Conservation (phyloP, 2,329 filamentous ascomycete species). For the Penicillium oxalicum region DNA sequence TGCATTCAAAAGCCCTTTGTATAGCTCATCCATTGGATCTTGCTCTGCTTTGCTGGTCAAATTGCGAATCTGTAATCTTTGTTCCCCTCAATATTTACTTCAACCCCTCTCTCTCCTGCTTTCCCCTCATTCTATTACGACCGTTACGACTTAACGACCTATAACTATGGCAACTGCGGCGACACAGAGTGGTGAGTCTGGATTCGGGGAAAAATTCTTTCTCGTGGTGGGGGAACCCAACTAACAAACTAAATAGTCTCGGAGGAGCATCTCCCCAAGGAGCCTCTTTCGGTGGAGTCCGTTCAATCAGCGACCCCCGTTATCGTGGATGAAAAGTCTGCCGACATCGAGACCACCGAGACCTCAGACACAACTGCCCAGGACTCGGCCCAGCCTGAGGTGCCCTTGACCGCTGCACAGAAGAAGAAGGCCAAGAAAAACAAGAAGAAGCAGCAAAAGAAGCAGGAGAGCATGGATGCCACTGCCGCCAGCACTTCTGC, state of each 20-base stretch:
- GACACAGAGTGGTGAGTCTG: slow-evolving; percentile 16
- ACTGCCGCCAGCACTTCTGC: slow-evolving; percentile 5
- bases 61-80: slow-evolving; percentile 13
- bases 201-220: neutral
- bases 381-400: slow-evolving; percentile 5
- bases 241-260: slow-evolving; percentile 8
- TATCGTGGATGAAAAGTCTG: slow-evolving; percentile 9
- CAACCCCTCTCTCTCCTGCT: slow-evolving; percentile 6
- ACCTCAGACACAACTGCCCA: neutral
- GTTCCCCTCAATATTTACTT: slow-evolving; percentile 4
- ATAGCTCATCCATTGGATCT: slow-evolving; percentile 15
- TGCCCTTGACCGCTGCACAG: slow-evolving; percentile 14
- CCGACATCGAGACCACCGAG: neutral
- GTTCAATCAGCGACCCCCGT: slow-evolving; percentile 9
- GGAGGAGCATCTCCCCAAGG: slow-evolving; percentile 17
- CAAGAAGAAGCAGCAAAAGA: slow-evolving; percentile 20
- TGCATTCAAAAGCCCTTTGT: slow-evolving; percentile 19
- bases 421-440: slow-evolving; percentile 19
- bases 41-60: slow-evolving; percentile 24
- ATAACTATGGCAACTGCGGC: slow-evolving; percentile 19
- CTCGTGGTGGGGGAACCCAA: neutral
- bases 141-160: slow-evolving; percentile 22
- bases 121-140: slow-evolving; percentile 10
- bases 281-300: slow-evolving; percentile 12
- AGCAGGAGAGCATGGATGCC: slow-evolving; percentile 14